Evolutionary conservation across 169 alveolate species (phyloP).

Genomic region (Plasmodium berghei): DNA sequence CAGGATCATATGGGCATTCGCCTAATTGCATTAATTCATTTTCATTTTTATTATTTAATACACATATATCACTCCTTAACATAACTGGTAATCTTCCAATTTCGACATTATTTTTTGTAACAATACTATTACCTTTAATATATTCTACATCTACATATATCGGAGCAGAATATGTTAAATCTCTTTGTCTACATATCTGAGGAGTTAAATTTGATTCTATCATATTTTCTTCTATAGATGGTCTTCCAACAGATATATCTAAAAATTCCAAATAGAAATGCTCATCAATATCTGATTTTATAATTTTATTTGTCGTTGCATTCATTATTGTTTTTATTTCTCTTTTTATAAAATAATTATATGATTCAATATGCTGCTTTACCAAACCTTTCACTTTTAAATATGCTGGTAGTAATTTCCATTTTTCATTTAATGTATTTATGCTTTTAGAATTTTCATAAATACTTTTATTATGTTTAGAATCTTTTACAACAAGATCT

Average conservation of each 20-base stretch:
- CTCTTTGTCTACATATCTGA: constrained; percentile 97
- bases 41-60: constrained; percentile 80
- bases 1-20: constrained; percentile 97
- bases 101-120: constrained; percentile 89
- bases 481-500: constrained; percentile 40
- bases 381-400: constrained; percentile 94
- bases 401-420: constrained; percentile 95
- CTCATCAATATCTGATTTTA: constrained; percentile 91
- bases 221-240: constrained; percentile 91
- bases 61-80: constrained; percentile 95
- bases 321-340: constrained; percentile 93
- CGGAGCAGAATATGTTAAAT: constrained; percentile 98
- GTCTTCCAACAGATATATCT: constrained; percentile 92
- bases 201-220: constrained; percentile 92
- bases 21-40: constrained; percentile 79
- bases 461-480: constrained; percentile 38
- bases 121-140: constrained; percentile 92
- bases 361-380: constrained; percentile 96
- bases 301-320: constrained; percentile 91
- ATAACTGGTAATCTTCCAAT: constrained; percentile 98
- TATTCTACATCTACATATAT: constrained; percentile 96
- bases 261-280: constrained; percentile 89
- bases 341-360: constrained; percentile 92
- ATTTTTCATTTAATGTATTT: constrained; percentile 89
- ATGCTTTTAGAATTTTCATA: constrained; percentile 58